phyloP scores from a whole-genome alignment of 371 early-diverging fungal species.

The Saksenaea vasiformis region DNA sequence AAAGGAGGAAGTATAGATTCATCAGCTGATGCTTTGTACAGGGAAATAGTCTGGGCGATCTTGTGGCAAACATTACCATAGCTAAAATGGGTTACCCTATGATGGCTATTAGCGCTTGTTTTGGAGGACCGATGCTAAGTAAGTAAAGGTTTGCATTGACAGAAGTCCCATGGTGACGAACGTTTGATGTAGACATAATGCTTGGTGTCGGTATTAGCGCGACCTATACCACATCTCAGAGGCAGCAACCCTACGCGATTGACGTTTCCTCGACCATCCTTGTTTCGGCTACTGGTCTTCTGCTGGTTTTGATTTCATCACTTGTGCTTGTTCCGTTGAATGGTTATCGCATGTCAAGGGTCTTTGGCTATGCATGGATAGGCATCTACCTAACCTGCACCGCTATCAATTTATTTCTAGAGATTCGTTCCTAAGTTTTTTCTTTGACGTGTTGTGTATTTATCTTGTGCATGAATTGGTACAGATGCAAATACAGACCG shows the following conservation, averaged over 20 bases:
- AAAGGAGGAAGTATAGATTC: neutral
- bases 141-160: no score
- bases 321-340: slow-evolving; percentile 57
- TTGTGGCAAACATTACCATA: slow-evolving; percentile 83
- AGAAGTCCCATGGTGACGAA: no score
- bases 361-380: slow-evolving; percentile 57
- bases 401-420: slow-evolving; percentile 51
- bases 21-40: slow-evolving; percentile 18
- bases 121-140: slow-evolving; percentile 84
- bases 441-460: neutral
- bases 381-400: slow-evolving; percentile 54
- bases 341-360: slow-evolving; percentile 51
- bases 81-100: slow-evolving; percentile 81
- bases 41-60: slow-evolving; percentile 87
- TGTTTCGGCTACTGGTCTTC: slow-evolving; percentile 52
- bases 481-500: neutral
- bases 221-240: slow-evolving; percentile 52
- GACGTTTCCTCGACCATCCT: slow-evolving; percentile 55
- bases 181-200: slow-evolving; percentile 59
- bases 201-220: slow-evolving; percentile 77
- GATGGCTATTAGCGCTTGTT: slow-evolving; percentile 88
- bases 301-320: slow-evolving; percentile 46
- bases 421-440: slow-evolving; percentile 36
- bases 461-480: neutral
- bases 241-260: slow-evolving; percentile 46